Percentiles rank a stretch among this genome's conserved stretches.
Conservation (phyloP, 768 basidiomycete genomes). For the Lactarius quietus region DNA sequence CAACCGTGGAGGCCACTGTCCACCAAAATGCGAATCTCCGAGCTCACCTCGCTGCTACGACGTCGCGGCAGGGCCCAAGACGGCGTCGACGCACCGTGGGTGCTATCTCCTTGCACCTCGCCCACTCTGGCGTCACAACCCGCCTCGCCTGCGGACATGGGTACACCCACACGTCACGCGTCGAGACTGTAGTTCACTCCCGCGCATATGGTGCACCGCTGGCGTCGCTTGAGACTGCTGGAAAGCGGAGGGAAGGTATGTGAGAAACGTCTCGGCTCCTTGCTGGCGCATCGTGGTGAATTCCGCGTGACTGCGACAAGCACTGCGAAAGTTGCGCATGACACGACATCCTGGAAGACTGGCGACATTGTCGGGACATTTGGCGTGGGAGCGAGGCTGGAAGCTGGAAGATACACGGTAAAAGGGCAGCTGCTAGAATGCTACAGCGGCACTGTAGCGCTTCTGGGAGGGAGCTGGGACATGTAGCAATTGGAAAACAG, state of each 20-base stretch:
- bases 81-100: conserved; percentile 54
- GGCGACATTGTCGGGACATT: conserved; percentile 35
- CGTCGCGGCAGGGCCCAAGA: conserved; percentile 62
- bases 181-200: conserved; percentile 83
- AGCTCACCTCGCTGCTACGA: conserved; percentile 68
- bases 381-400: conserved; percentile 67
- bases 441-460: conserved; percentile 55
- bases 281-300: conserved; percentile 97
- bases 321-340: conserved; percentile 79
- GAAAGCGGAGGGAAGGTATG: conserved; percentile 72
- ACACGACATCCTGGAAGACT: conserved; percentile 80
- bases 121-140: conserved; percentile 58
- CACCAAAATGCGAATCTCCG: background rate
- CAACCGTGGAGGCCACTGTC: conserved; percentile 94
- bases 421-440: conserved; percentile 49
- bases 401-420: conserved; percentile 68
- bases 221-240: no score
- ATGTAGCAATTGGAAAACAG: conserved; percentile 77
- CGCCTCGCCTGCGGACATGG: conserved; percentile 65
- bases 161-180: conserved; percentile 66
- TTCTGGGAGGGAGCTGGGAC: conserved; percentile 87
- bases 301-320: conserved; percentile 90
- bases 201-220: conserved; percentile 76
- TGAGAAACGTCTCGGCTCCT: conserved; percentile 93
- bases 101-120: conserved; percentile 61